phyloP scores from a whole-genome alignment of 345 rosid species.

The Aquilaria sinensis region DNA sequence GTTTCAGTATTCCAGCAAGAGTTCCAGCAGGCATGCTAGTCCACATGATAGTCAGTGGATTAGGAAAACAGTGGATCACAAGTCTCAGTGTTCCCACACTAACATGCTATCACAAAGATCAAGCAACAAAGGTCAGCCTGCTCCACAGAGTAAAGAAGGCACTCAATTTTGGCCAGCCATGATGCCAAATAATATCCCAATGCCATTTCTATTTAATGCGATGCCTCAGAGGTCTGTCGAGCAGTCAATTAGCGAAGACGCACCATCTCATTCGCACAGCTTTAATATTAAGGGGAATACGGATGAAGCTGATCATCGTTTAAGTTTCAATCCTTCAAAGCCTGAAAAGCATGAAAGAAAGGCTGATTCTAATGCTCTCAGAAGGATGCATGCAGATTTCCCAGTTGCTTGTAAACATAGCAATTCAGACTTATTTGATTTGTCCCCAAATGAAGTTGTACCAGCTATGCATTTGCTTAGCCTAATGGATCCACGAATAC shows the following conservation, averaged over 20 bases:
- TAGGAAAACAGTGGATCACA: constrained; percentile 36
- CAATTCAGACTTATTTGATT: constrained; percentile 41
- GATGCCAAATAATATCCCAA: constrained; percentile 27
- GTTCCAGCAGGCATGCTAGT: constrained; percentile 29
- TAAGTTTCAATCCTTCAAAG: constrained; percentile 32
- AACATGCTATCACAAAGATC: constrained; percentile 26
- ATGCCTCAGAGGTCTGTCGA: constrained; percentile 27
- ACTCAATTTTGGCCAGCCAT: constrained; percentile 40
- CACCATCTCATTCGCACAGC: constrained; percentile 28
- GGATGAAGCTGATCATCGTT: constrained; percentile 20
- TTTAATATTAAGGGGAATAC: constrained; percentile 23
- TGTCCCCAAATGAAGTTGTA: constrained; percentile 63
- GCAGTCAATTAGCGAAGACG: constrained; percentile 27
- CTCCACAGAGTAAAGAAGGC: constrained; percentile 42
- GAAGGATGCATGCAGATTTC: constrained; percentile 28
- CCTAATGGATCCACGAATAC: constrained; percentile 76
- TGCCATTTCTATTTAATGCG: no score
- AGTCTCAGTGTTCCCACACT: constrained; percentile 30
- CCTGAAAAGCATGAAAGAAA: constrained; percentile 43
- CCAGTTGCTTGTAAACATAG: constrained; percentile 48
- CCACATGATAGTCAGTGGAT: constrained; percentile 37
- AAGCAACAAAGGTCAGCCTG: constrained; percentile 41
- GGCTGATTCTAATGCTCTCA: constrained; percentile 29
- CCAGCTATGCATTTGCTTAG: constrained; percentile 91
- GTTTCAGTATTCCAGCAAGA: constrained; percentile 31